Percentiles rank a stretch among this genome's conserved stretches.
Evolutionary conservation across 805 yeast species (phyloP).

Genomic region (Yarrowia alimentaria): DNA sequence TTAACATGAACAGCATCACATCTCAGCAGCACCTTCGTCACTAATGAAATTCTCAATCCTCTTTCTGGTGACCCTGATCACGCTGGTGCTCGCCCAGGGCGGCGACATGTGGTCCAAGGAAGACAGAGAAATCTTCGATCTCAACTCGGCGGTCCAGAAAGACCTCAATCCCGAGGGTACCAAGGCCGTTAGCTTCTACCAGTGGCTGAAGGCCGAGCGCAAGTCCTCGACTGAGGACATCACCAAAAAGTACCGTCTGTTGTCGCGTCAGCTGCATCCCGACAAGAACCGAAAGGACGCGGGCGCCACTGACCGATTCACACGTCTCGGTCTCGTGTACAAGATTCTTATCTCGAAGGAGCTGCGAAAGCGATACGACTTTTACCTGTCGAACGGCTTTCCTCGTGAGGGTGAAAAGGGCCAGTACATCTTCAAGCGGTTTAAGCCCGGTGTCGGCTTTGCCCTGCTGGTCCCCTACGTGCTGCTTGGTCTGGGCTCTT

Average conservation of each 20-base stretch:
- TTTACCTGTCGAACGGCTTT: slow-evolving; percentile 76
- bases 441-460: slow-evolving; percentile 61
- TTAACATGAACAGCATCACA: neutral
- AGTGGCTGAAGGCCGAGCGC: slow-evolving; percentile 47
- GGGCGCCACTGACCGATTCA: slow-evolving; percentile 54
- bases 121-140: slow-evolving; percentile 77
- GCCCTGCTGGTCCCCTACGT: slow-evolving; percentile 53
- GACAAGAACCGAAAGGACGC: slow-evolving; percentile 55
- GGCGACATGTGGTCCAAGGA: slow-evolving; percentile 51
- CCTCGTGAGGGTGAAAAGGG: slow-evolving; percentile 76
- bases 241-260: slow-evolving; percentile 54
- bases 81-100: slow-evolving; percentile 30
- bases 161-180: slow-evolving; percentile 62
- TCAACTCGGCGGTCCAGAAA: slow-evolving; percentile 59
- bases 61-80: slow-evolving; percentile 15
- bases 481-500: slow-evolving; percentile 58
- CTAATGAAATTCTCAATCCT: slow-evolving; percentile 18
- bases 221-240: slow-evolving; percentile 37
- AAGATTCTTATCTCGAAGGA: slow-evolving; percentile 64
- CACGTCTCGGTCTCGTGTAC: slow-evolving; percentile 72
- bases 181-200: slow-evolving; percentile 49
- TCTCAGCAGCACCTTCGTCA: neutral
- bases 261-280: slow-evolving; percentile 77
- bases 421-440: slow-evolving; percentile 55
- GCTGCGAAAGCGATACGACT: slow-evolving; percentile 74